Conservation (phyloP, 805 yeast species). For the Cyberlindnera maritima region DNA sequence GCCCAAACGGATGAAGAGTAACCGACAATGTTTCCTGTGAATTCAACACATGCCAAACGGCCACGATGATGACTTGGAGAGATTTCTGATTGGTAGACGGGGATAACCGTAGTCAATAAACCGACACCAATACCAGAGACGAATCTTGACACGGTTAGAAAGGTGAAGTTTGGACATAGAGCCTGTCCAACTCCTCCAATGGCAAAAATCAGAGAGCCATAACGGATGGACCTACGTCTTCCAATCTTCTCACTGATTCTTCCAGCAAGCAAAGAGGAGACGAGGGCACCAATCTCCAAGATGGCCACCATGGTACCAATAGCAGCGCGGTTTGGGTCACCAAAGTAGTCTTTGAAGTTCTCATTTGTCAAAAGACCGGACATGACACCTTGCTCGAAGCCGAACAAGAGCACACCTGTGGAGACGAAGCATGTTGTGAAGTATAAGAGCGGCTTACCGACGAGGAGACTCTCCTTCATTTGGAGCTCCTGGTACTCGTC, state of each 20-base stretch:
- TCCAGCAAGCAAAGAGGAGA: constrained; percentile 78
- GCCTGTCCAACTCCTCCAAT: constrained; percentile 79
- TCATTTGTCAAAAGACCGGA: constrained; percentile 70
- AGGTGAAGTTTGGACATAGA: constrained; percentile 47
- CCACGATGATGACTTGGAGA: constrained; percentile 88
- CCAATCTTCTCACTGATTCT: constrained; percentile 76
- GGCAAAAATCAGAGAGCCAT: constrained; percentile 76
- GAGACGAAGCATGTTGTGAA: constrained; percentile 30
- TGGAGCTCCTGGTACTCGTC: constrained; percentile 25
- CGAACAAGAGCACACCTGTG: constrained; percentile 53
- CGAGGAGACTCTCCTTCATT: constrained; percentile 24
- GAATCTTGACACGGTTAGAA: constrained; percentile 71
- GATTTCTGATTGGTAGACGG: constrained; percentile 85
- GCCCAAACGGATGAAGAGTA: constrained; percentile 85
- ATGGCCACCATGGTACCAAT: constrained; percentile 89
- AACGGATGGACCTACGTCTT: constrained; percentile 71
- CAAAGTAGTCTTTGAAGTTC: constrained; percentile 65
- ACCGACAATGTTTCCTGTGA: constrained; percentile 82
- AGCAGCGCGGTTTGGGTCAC: constrained; percentile 68
- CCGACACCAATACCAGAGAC: constrained; percentile 89
- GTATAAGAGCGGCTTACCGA: constrained; percentile 28
- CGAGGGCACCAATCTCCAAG: constrained; percentile 82
- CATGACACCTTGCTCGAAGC: constrained; percentile 89
- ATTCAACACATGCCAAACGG: constrained; percentile 79
- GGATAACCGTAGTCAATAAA: constrained; percentile 76